These are phyloP conservation scores for Cladophialophora exuberans DNA, from an alignment of 2,329 filamentous ascomycete species.

Conservation along the genomic window DNA sequence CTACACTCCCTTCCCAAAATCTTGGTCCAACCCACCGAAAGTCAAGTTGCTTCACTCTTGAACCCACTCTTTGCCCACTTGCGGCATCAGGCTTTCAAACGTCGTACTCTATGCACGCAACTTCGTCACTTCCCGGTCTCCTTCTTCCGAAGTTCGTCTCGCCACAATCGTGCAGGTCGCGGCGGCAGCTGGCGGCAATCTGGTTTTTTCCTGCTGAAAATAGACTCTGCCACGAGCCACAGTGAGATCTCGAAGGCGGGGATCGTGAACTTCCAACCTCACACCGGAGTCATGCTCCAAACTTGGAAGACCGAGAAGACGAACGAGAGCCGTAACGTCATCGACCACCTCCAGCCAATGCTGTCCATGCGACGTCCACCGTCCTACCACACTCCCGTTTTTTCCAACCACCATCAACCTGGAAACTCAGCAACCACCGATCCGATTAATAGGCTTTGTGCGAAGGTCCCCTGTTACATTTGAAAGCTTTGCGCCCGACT, in stretches of 20 bases:
- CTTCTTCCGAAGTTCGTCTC: conserved; percentile 20
- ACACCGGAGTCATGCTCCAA: neutral
- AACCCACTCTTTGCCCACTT: neutral
- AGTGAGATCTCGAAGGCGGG: conserved; percentile 8
- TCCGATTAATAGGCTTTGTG: neutral
- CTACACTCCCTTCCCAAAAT: conserved; percentile 10
- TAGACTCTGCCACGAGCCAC: conserved; percentile 5
- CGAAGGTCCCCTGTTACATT: neutral
- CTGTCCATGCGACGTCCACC: neutral
- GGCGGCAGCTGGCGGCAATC: neutral
- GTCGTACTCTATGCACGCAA: neutral
- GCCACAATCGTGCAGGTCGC: conserved; percentile 6
- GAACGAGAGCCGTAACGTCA: conserved; percentile 3
- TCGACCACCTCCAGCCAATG: neutral
- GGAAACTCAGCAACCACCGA: conserved; percentile 1
- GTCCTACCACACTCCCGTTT: conserved; percentile 6
- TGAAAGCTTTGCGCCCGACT: conserved; percentile 8
- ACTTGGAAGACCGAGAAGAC: conserved; percentile 1
- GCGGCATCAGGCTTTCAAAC: neutral
- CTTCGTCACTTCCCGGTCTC: conserved; percentile 3
- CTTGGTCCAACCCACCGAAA: conserved; percentile 8
- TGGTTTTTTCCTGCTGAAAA: conserved; percentile 7
- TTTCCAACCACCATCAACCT: conserved; percentile 10
- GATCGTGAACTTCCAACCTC: neutral
- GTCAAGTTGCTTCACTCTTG: neutral